Percentiles rank a stretch among this genome's conserved stretches.
These are phyloP conservation scores for Colletotrichum sp. DNA, from an alignment of 2,329 filamentous ascomycete genomes.

Conservation along the genomic window DNA sequence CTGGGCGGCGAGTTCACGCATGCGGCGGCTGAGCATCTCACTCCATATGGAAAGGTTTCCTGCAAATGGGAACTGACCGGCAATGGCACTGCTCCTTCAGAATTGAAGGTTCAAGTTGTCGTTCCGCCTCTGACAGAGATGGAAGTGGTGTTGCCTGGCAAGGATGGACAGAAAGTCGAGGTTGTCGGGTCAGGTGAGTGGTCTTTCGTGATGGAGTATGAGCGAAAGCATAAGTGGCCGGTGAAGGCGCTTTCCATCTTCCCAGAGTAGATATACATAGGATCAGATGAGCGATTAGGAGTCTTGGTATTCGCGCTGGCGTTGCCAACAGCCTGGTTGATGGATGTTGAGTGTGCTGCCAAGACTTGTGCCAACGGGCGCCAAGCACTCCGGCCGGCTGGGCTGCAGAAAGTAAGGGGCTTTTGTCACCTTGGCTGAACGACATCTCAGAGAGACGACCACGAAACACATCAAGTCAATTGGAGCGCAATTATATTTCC, in stretches of 20 bases:
- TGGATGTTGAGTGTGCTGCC: not conserved
- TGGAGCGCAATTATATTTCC: fast-evolving
- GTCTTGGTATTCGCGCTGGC: fast-evolving
- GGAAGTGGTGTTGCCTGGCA: conserved; percentile 12
- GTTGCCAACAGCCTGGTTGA: not conserved
- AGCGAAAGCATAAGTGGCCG: not conserved
- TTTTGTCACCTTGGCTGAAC: not conserved
- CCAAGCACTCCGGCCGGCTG: fast-evolving
- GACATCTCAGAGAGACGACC: not conserved
- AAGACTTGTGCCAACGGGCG: not conserved
- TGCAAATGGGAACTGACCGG: not conserved
- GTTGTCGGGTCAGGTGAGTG: conserved; percentile 1
- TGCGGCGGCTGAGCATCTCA: not conserved
- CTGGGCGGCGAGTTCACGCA: not conserved
- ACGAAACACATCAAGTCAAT: not conserved
- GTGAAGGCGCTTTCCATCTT: not conserved
- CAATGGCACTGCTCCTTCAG: not conserved
- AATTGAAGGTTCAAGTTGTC: not conserved
- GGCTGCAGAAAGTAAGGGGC: not conserved
- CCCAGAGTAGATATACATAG: not conserved
- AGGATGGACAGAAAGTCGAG: not conserved
- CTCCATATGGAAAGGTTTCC: not conserved
- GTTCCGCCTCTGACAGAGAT: conserved; percentile 13
- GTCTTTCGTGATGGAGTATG: not conserved
- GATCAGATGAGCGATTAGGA: not conserved